phyloP scores from a whole-genome alignment of 441 rosid species.

The Gossypium aridum region DNA sequence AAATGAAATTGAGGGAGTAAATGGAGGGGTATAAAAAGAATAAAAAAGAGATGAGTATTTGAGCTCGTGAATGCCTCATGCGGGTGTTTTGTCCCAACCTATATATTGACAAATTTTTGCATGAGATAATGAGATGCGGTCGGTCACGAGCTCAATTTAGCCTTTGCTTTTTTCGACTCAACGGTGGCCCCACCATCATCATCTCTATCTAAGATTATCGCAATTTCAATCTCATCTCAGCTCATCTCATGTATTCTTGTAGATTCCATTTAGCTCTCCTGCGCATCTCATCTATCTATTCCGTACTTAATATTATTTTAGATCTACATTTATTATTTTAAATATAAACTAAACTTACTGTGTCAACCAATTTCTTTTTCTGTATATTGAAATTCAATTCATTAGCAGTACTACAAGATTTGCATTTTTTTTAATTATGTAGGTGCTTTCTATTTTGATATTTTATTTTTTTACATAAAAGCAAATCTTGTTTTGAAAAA shows the following conservation, averaged over 20 bases:
- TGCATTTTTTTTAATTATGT: background rate
- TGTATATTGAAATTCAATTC: background rate
- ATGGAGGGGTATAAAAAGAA: slow-evolving; percentile 1
- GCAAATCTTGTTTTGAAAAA: background rate
- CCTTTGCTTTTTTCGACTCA: background rate
- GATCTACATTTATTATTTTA: background rate
- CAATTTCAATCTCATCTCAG: no score
- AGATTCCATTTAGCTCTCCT: no score
- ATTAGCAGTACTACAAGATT: background rate
- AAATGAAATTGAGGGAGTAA: background rate
- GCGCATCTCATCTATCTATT: no score
- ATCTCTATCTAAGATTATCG: background rate
- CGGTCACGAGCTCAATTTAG: slow-evolving; percentile 33
- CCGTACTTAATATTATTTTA: no score
- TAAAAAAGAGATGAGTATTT: background rate
- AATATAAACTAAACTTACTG: no score
- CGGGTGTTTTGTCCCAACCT: background rate
- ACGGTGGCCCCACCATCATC: slow-evolving; percentile 6
- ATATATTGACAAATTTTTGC: background rate
- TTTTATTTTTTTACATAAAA: background rate
- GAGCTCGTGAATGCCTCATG: slow-evolving; percentile 17
- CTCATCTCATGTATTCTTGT: no score
- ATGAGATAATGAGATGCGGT: slow-evolving; percentile 17
- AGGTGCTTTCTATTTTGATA: no score
- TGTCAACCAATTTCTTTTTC: background rate